These are phyloP conservation scores for Nakaseomyces nivariensis DNA, from an alignment of 1,139 yeast genomes.

Conservation along the genomic window DNA sequence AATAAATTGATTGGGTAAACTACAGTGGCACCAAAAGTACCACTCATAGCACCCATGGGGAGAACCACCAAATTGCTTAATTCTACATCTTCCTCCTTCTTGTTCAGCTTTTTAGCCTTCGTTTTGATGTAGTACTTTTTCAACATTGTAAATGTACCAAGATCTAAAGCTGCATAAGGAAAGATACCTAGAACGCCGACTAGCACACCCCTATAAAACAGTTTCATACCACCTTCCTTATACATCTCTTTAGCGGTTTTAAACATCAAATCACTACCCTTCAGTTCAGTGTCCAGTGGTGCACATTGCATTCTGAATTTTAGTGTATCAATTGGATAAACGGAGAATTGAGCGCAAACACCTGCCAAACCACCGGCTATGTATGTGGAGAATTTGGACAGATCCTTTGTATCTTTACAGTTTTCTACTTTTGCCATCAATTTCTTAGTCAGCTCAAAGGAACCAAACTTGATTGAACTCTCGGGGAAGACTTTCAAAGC, in stretches of 20 bases:
- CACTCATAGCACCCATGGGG: slow-evolving; percentile 88
- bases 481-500: slow-evolving; percentile 94
- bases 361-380: slow-evolving; percentile 96
- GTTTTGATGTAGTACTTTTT: slow-evolving; percentile 63
- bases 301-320: slow-evolving; percentile 81
- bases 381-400: slow-evolving; percentile 73
- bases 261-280: slow-evolving; percentile 51
- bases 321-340: slow-evolving; percentile 92
- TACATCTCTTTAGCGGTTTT: slow-evolving; percentile 71
- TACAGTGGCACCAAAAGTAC: slow-evolving; percentile 89
- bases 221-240: slow-evolving; percentile 62
- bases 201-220: slow-evolving; percentile 77
- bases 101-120: slow-evolving; percentile 45
- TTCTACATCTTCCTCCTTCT: slow-evolving; percentile 54
- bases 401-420: slow-evolving; percentile 55
- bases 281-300: slow-evolving; percentile 46
- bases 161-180: slow-evolving; percentile 92
- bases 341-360: slow-evolving; percentile 81
- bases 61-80: slow-evolving; percentile 74
- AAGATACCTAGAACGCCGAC: slow-evolving; percentile 91
- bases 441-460: slow-evolving; percentile 81
- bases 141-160: slow-evolving; percentile 84
- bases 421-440: slow-evolving; percentile 72
- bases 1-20: slow-evolving; percentile 87
- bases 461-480: slow-evolving; percentile 94